These are phyloP conservation scores for Gliomastix tumulicola DNA, from an alignment of 2,329 filamentous ascomycete genomes.

Conservation along the genomic window DNA sequence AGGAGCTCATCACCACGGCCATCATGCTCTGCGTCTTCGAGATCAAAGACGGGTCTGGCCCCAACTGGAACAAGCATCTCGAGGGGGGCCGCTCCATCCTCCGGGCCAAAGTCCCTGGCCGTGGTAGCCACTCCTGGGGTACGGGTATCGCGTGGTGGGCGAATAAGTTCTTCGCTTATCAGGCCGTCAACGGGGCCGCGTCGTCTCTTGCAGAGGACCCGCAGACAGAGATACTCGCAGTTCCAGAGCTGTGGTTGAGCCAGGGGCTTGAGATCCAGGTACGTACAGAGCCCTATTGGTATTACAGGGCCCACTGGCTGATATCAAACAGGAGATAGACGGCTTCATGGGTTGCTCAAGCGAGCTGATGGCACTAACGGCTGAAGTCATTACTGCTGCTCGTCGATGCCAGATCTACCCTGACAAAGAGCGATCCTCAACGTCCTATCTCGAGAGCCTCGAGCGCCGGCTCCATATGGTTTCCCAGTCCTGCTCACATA, in stretches of 20 bases:
- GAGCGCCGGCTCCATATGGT: neutral
- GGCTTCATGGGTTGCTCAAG: neutral
- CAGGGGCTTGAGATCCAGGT: neutral
- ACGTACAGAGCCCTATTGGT: neutral
- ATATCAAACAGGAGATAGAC: neutral
- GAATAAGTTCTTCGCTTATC: neutral
- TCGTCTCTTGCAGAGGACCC: neutral
- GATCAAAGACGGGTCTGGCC: neutral
- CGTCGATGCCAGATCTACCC: too few relatives aligned
- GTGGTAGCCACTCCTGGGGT: neutral
- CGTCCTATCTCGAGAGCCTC: too few relatives aligned
- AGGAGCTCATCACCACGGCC: constrained; percentile 7
- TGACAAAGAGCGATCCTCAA: too few relatives aligned
- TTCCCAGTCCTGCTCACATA: neutral
- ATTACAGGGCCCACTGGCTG: neutral
- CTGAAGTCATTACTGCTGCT: neutral
- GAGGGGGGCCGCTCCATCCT: neutral
- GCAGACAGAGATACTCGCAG: too few relatives aligned
- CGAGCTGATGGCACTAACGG: neutral
- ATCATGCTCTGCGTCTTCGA: constrained; percentile 4
- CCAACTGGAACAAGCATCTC: neutral
- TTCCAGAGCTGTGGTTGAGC: neutral
- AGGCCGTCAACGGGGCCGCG: neutral
- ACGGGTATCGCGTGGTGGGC: neutral
- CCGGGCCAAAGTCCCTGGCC: neutral